Evolutionary conservation across 805 yeast genomes (phyloP).

Genomic region (Saturnispora ahearnii): DNA sequence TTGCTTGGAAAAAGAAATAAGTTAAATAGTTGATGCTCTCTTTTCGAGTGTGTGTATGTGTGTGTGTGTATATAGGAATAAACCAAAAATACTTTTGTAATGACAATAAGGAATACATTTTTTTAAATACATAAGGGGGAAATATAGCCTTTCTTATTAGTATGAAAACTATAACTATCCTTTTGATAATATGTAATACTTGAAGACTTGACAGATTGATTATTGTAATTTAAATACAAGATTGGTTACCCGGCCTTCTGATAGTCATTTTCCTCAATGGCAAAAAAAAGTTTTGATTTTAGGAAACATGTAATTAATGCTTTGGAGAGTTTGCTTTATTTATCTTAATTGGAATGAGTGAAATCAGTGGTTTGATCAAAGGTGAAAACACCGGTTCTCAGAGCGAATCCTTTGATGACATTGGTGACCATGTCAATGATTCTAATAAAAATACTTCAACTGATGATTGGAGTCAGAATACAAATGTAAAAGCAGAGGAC

Average conservation of each 20-base stretch:
- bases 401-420: neutral
- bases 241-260: neutral
- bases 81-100: too few relatives aligned
- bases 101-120: too few relatives aligned
- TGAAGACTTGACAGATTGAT: too few relatives aligned
- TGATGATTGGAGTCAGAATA: neutral
- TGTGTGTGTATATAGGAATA: too few relatives aligned
- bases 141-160: too few relatives aligned
- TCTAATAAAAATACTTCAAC: neutral
- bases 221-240: too few relatives aligned
- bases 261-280: neutral
- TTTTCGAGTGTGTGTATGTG: too few relatives aligned
- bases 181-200: too few relatives aligned
- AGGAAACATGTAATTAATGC: neutral
- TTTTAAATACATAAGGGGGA: too few relatives aligned
- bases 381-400: neutral
- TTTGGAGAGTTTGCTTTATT: neutral
- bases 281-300: neutral
- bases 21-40: too few relatives aligned
- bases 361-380: neutral
- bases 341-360: neutral
- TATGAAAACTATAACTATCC: too few relatives aligned
- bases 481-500: neutral
- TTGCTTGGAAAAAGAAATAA: conserved; percentile 28
- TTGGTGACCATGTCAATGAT: neutral